Evolutionary conservation across 441 rosid genomes (phyloP).

Genomic region (Rhodomyrtus psidioides): DNA sequence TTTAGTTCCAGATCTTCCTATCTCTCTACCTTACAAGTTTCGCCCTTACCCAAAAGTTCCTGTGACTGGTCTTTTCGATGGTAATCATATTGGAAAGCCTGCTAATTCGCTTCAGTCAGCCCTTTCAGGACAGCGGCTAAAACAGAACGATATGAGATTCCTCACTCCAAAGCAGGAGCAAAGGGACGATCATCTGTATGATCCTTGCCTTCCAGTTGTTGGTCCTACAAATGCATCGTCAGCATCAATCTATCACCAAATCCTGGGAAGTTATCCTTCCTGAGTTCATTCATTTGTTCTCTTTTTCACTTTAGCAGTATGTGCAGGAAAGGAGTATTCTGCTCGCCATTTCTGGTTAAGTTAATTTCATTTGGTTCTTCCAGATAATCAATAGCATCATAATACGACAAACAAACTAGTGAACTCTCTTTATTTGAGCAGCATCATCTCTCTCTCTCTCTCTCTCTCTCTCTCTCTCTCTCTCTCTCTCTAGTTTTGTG

Average conservation of each 20-base stretch:
- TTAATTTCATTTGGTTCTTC: neutral
- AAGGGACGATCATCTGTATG: conserved; percentile 29
- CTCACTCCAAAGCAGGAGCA: conserved; percentile 38
- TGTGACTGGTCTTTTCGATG: conserved; percentile 13
- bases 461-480: neutral
- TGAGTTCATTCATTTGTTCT: neutral
- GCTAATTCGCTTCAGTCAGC: conserved; percentile 18
- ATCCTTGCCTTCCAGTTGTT: conserved; percentile 19
- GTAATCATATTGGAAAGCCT: conserved; percentile 12
- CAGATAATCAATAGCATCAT: neutral
- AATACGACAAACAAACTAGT: neutral
- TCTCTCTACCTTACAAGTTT: conserved; percentile 29
- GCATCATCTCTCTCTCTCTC: neutral
- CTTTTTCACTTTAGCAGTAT: neutral
- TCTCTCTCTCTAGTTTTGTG: neutral
- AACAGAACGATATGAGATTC: conserved; percentile 14
- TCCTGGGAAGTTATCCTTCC: conserved; percentile 19
- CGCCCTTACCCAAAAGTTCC: conserved; percentile 19
- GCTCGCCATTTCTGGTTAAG: neutral
- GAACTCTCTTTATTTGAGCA: neutral
- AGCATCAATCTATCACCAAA: conserved; percentile 17
- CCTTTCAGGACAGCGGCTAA: conserved; percentile 23
- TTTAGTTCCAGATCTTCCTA: conserved; percentile 33
- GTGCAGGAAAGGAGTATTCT: neutral
- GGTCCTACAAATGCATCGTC: conserved; percentile 24